Evolutionary conservation across 768 basidiomycete species (phyloP).

Genomic region (Boletus vermiculosoides): DNA sequence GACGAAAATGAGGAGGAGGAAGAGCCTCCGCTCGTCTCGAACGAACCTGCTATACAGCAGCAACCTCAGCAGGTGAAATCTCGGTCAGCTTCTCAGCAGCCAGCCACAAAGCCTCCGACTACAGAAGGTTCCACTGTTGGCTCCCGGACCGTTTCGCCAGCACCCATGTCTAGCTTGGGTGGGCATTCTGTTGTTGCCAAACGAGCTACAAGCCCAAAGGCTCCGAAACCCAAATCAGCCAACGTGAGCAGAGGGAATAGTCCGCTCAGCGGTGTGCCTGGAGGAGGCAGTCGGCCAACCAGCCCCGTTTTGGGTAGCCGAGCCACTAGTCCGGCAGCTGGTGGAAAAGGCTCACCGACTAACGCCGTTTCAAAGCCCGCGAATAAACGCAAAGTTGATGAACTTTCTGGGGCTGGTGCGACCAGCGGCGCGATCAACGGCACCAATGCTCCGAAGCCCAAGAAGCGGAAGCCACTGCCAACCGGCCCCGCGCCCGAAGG

Average conservation of each 20-base stretch:
- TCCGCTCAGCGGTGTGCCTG: constrained; percentile 44
- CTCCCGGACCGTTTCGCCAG: constrained; percentile 58
- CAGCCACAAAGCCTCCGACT: constrained; percentile 33
- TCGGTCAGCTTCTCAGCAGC: constrained; percentile 41
- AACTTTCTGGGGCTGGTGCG: constrained; percentile 29
- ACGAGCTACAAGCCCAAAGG: constrained; percentile 81
- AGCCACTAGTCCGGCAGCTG: constrained; percentile 34
- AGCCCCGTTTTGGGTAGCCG: constrained; percentile 45
- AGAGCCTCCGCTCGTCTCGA: constrained; percentile 43
- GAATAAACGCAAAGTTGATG: constrained; percentile 63
- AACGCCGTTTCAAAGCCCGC: constrained; percentile 38
- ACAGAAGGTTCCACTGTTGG: constrained; percentile 29
- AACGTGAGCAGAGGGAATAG: constrained; percentile 54
- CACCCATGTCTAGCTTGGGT: constrained; percentile 52
- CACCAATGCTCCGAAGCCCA: constrained; percentile 41
- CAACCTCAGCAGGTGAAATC: constrained; percentile 46
- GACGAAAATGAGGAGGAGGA: constrained; percentile 78
- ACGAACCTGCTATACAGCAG: constrained; percentile 44
- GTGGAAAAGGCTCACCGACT: constrained; percentile 28
- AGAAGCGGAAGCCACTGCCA: constrained; percentile 52
- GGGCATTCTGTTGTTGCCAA: constrained; percentile 81
- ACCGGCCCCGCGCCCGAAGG: constrained; percentile 44
- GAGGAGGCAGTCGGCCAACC: constrained; percentile 48
- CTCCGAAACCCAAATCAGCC: constrained; percentile 53
- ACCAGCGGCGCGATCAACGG: constrained; percentile 16